Evolutionary conservation across 768 basidiomycete genomes (phyloP).

Genomic region (Lepiota brunneoincarnata): DNA sequence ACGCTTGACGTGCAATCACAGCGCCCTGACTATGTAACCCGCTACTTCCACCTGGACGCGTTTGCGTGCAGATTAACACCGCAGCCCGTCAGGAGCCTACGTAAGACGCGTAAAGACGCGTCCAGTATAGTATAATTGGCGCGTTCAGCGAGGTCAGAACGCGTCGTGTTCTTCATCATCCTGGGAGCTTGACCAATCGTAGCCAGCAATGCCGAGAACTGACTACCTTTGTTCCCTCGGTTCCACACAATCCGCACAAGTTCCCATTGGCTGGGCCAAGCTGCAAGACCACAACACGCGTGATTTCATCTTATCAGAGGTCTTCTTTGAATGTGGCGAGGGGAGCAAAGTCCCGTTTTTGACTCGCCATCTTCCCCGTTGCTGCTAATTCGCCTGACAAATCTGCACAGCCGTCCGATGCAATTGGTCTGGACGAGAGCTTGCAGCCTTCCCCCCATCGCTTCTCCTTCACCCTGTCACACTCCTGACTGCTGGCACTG

Average conservation of each 20-base stretch:
- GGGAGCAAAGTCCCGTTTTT: too few species aligned
- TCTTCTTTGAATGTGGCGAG: too few species aligned
- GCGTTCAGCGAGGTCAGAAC: slow-evolving; percentile 10
- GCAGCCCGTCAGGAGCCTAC: background rate
- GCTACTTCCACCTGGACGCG: slow-evolving; percentile 17
- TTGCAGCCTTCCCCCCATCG: background rate
- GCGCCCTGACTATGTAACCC: slow-evolving; percentile 7
- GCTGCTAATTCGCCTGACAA: too few species aligned
- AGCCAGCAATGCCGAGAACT: too few species aligned
- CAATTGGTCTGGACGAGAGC: background rate
- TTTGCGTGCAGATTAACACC: slow-evolving; percentile 6
- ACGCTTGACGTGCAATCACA: slow-evolving; percentile 18
- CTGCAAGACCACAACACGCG: too few species aligned
- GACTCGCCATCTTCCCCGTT: too few species aligned
- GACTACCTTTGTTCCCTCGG: background rate
- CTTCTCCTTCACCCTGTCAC: slow-evolving; percentile 1
- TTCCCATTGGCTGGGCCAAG: background rate
- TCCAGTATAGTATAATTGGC: slow-evolving; percentile 27
- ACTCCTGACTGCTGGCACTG: background rate
- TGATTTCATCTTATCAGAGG: too few species aligned
- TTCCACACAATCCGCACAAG: slow-evolving; percentile 1
- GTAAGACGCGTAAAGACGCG: slow-evolving; percentile 48
- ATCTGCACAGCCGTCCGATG: background rate
- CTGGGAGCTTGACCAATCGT: too few species aligned
- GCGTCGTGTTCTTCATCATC: background rate